These are phyloP conservation scores for Casuarina cunninghamiana DNA, from an alignment of 306 rosid genomes.

Conservation along the genomic window DNA sequence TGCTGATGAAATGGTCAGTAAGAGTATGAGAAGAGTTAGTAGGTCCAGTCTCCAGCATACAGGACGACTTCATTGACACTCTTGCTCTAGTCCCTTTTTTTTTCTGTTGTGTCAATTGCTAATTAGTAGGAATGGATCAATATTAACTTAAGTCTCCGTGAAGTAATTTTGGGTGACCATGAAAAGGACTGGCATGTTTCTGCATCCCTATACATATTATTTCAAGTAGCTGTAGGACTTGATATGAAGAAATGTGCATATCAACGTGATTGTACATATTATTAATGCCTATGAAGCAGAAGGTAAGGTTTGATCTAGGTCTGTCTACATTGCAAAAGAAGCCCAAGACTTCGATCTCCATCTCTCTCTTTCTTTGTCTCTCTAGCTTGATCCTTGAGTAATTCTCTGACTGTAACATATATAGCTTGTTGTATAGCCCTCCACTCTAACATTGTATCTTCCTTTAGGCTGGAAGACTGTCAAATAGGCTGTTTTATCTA, in stretches of 20 bases:
- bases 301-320: not conserved
- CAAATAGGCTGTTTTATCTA: conserved; percentile 82
- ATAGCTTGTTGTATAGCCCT: not conserved
- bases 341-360: not conserved
- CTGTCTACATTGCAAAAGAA: not conserved
- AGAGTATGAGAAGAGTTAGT: no score
- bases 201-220: no score
- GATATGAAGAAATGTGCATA: no score
- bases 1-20: not conserved
- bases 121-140: no score
- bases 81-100: no score
- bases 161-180: no score
- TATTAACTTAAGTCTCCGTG: no score
- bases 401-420: conserved; percentile 9
- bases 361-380: not conserved
- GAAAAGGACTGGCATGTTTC: no score
- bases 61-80: no score
- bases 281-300: not conserved
- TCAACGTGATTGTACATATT: not conserved
- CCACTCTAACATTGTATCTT: not conserved
- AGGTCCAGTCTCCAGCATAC: no score
- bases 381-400: not conserved
- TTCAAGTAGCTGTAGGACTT: no score
- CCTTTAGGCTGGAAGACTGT: conserved; percentile 61
- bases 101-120: no score